Conservation (phyloP, 345 rosid genomes). For the Brassica napus region DNA sequence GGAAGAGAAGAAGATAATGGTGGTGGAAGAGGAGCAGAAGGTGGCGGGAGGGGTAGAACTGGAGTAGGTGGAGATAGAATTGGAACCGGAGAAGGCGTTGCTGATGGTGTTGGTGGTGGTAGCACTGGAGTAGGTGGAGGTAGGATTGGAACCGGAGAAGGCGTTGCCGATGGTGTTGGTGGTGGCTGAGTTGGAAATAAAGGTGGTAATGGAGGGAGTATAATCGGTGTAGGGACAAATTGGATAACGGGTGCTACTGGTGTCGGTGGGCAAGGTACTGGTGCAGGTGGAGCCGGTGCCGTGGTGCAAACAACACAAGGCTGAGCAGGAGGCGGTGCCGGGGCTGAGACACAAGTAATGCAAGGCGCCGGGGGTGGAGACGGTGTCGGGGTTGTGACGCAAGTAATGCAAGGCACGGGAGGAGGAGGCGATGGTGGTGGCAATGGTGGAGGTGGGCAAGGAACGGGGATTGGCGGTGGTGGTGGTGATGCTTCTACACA, state of each 20-base stretch:
- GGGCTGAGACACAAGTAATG: not conserved
- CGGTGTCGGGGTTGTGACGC: not conserved
- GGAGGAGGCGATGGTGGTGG: conserved; percentile 26
- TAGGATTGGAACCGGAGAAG: conserved; percentile 7
- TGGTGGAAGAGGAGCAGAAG: conserved; percentile 29
- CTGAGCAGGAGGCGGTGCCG: conserved; percentile 20
- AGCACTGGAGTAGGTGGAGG: conserved; percentile 33
- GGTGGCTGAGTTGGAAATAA: conserved; percentile 16
- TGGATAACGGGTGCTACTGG: conserved; percentile 1
- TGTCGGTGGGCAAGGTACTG: conserved; percentile 21
- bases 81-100: not conserved
- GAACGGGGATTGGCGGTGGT: conserved; percentile 15
- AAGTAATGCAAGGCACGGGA: conserved; percentile 10
- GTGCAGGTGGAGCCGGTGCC: conserved; percentile 22
- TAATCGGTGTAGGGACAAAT: conserved; percentile 24
- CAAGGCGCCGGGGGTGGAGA: conserved; percentile 26
- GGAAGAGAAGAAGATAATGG: conserved; percentile 36
- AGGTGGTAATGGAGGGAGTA: conserved; percentile 23
- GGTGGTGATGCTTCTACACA: conserved; percentile 14
- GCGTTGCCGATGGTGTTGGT: conserved; percentile 24
- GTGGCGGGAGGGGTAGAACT: conserved; percentile 27
- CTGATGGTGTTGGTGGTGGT: not conserved
- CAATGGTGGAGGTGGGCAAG: conserved; percentile 20
- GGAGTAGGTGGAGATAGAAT: conserved; percentile 30
- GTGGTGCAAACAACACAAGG: conserved; percentile 25